Base-by-base conservation (phyloP, 495 filamentous ascomycete species). In the Parachaetomium inaequale region DNA sequence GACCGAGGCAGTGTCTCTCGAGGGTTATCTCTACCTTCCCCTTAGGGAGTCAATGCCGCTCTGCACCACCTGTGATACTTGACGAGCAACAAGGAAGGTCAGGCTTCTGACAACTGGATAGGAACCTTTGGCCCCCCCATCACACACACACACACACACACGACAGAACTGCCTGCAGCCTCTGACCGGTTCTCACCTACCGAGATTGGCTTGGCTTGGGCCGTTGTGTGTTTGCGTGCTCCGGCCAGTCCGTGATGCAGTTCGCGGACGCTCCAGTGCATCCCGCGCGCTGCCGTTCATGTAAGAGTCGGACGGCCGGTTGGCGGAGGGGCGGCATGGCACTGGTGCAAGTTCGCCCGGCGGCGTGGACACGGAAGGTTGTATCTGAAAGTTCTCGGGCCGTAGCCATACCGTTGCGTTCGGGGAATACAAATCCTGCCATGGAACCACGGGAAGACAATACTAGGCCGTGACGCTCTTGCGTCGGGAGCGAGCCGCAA, bases 401-500 rank as follows among this genome's bases (percentile, higher is more conserved):
- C 40, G 59, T 62, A 3, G 34, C 19, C 36, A 28, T 47, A 28
- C 23, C 10, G 59, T 62, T 50, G 51, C 28, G 12, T 19, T 62
- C 42, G 26, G 50, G 21, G 29, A 52, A 46, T 55, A 49, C 56
- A 40, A 21, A 49, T 45, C 28, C 38, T 55, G 43, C 55, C 55
- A 47, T 47, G 36, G 17, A 56, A 45, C 36, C 17, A 12, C 31
- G 50, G 29, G 8, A 55, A 3, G 25, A 12, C n/a, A 49, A 1
- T 17, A 40, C 21, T 6, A 34, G 40, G 51, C 28, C 19, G 12
- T 14, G 38, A 10, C 55, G 29, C 21, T 23, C 38, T 31, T 11
- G 3, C 55, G 26, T 47, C 59, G 59, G 59, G n/a, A 50, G 15
- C 52, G 36, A 62, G 50, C 59, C 59, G 59, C 31, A 53, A 15